Conservation (phyloP, 192 early-diverging fungal genomes). For the Coemansia sp. region DNA sequence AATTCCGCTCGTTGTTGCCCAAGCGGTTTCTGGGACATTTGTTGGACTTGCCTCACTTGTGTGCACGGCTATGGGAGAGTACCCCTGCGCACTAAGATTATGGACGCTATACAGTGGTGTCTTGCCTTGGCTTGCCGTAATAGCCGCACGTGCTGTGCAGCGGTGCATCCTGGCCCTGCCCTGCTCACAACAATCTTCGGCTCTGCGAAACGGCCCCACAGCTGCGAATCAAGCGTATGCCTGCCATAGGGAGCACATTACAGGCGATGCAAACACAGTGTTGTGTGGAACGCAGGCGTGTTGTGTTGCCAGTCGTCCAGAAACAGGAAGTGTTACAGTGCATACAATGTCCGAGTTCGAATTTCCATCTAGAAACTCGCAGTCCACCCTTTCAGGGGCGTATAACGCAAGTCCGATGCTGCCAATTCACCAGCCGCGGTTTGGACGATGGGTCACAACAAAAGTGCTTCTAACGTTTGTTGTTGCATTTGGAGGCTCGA, state of each 20-base stretch:
- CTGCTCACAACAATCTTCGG: background rate
- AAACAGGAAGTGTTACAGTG: slow-evolving; percentile 4
- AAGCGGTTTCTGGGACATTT: slow-evolving; percentile 16
- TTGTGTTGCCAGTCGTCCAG: background rate
- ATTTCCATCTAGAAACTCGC: slow-evolving; percentile 1
- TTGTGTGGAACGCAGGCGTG: background rate
- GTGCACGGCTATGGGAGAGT: slow-evolving; percentile 17
- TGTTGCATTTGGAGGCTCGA: slow-evolving; percentile 3
- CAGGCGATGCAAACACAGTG: background rate
- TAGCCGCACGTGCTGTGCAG: slow-evolving; percentile 34
- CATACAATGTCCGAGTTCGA: slow-evolving; percentile 31
- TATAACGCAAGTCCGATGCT: background rate
- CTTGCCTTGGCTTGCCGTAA: slow-evolving; percentile 24
- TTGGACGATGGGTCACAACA: slow-evolving; percentile 7
- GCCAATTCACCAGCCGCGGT: slow-evolving; percentile 4
- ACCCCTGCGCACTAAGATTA: slow-evolving; percentile 38
- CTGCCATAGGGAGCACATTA: slow-evolving; percentile 14
- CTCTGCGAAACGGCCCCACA: background rate
- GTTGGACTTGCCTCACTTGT: slow-evolving; percentile 20
- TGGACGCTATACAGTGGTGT: slow-evolving; percentile 39
- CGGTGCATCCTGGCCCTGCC: background rate
- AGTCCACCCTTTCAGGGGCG: background rate
- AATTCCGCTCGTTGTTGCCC: slow-evolving; percentile 21
- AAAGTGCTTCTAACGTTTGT: slow-evolving; percentile 14
- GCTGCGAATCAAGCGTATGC: background rate